A percentile compares a stretch with the other conserved stretches of the same genome.
Evolutionary conservation across 1,284 basidiomycete genomes (phyloP).

Genomic region (Spongispora temasekensis): DNA sequence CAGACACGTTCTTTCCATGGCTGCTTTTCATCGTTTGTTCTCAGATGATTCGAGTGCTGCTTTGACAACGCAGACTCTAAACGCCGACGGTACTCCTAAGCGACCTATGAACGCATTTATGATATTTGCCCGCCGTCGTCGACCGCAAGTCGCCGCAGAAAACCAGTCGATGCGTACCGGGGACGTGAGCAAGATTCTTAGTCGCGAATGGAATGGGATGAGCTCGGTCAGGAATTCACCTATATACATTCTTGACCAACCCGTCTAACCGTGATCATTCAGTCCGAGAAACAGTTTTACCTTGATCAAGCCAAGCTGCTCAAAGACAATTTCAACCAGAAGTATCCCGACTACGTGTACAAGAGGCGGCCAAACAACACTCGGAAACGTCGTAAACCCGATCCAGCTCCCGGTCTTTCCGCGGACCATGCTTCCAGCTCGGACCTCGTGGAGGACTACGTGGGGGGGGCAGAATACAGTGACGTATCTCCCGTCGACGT

Average conservation of each 20-base stretch:
- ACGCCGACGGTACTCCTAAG: constrained; percentile 81
- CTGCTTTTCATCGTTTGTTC: constrained; percentile 15
- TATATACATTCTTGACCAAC: constrained; percentile 6
- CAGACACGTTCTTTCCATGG: constrained; percentile 9
- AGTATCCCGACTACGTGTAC: constrained; percentile 86
- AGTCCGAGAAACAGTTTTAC: constrained; percentile 83
- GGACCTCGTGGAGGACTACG: constrained; percentile 28
- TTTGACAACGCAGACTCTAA: constrained; percentile 74
- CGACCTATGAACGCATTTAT: constrained; percentile 90
- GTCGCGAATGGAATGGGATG: constrained; percentile 80
- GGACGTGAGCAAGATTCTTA: constrained; percentile 81
- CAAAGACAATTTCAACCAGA: constrained; percentile 81
- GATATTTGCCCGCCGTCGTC: constrained; percentile 81
- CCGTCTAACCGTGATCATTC: constrained; percentile 23
- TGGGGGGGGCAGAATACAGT: constrained; percentile 24
- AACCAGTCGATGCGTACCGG: constrained; percentile 85
- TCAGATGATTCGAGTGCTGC: constrained; percentile 52
- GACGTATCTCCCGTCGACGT: constrained; percentile 36
- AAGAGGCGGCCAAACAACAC: constrained; percentile 81
- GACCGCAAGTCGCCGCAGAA: constrained; percentile 78
- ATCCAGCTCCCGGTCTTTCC: constrained; percentile 32
- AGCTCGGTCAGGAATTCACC: constrained; percentile 48
- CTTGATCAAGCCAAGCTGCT: constrained; percentile 79
- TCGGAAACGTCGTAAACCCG: constrained; percentile 64
- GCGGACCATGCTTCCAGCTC: constrained; percentile 23